Conservation (phyloP, 495 filamentous ascomycete genomes). For the Trichoderma orchidacearum region DNA sequence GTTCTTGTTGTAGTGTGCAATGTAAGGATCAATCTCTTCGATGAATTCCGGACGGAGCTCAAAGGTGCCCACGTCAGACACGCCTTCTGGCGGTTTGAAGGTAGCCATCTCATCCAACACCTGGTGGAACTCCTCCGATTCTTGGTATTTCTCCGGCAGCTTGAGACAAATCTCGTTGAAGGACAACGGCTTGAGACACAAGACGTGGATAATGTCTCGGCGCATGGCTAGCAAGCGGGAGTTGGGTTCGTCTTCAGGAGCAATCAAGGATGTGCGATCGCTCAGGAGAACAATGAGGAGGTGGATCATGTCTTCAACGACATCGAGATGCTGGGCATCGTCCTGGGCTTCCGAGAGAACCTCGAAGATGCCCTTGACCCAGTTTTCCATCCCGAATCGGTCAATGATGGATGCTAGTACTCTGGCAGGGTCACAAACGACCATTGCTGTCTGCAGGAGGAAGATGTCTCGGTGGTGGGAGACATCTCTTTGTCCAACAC, state of each 20-base stretch:
- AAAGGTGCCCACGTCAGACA: slow-evolving; percentile 87
- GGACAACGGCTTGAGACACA: slow-evolving; percentile 91
- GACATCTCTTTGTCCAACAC: slow-evolving; percentile 75
- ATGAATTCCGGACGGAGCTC: slow-evolving; percentile 77
- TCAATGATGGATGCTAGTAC: slow-evolving; percentile 86
- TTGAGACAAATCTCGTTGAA: slow-evolving; percentile 78
- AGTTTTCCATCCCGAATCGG: slow-evolving; percentile 77
- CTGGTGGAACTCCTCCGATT: slow-evolving; percentile 62
- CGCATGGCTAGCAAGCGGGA: slow-evolving; percentile 59
- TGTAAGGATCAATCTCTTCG: slow-evolving; percentile 84
- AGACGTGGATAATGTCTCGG: slow-evolving; percentile 79
- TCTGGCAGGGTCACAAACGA: slow-evolving; percentile 68
- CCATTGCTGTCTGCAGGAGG: slow-evolving; percentile 78
- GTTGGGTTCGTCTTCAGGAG: slow-evolving; percentile 49
- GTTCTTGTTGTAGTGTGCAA: slow-evolving; percentile 88
- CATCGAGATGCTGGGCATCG: slow-evolving; percentile 73
- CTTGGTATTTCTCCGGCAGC: slow-evolving; percentile 73
- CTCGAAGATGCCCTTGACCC: slow-evolving; percentile 72
- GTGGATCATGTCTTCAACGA: slow-evolving; percentile 92
- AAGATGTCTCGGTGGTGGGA: slow-evolving; percentile 93
- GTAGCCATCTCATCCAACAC: slow-evolving; percentile 80
- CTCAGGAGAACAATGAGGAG: slow-evolving; percentile 81
- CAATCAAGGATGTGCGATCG: slow-evolving; percentile 70
- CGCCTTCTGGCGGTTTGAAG: slow-evolving; percentile 78
- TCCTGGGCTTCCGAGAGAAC: slow-evolving; percentile 54